These are phyloP conservation scores for Trametes cinnabarina DNA, from an alignment of 768 basidiomycete species.

Conservation along the genomic window DNA sequence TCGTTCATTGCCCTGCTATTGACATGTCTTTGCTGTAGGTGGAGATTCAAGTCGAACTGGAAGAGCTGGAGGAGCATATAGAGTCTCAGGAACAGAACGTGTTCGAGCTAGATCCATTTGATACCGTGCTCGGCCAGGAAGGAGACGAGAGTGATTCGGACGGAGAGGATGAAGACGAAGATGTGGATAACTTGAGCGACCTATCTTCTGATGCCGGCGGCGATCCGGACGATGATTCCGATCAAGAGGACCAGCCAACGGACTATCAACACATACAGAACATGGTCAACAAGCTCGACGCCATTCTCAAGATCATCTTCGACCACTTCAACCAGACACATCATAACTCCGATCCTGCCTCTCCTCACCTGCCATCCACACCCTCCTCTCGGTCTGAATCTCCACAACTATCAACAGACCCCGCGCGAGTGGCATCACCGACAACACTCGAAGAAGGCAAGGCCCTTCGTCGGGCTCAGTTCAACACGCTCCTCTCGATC, in stretches of 20 bases:
- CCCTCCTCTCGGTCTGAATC: conserved; percentile 30
- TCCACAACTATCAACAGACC: conserved; percentile 15
- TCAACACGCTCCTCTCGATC: conserved; percentile 85
- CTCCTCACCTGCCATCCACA: conserved; percentile 24
- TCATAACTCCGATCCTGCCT: conserved; percentile 26
- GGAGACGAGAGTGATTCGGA: conserved; percentile 56
- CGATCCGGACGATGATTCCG: conserved; percentile 42
- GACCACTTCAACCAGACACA: conserved; percentile 70
- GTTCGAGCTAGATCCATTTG: conserved; percentile 84
- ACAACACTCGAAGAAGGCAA: conserved; percentile 34
- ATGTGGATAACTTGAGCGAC: conserved; percentile 58
- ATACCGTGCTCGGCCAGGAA: conserved; percentile 78
- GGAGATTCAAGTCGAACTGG: conserved; percentile 94
- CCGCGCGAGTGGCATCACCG: conserved; percentile 26
- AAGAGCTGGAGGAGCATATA: conserved; percentile 79
- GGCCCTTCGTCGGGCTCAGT: conserved; percentile 56
- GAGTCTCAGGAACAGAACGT: conserved; percentile 48
- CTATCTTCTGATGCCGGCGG: conserved; percentile 69
- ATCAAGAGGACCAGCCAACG: conserved; percentile 42
- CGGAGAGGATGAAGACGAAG: conserved; percentile 45
- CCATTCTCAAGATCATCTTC: conserved; percentile 80
- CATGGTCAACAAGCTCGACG: conserved; percentile 91
- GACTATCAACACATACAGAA: conserved; percentile 71
- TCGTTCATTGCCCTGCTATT: neutral
- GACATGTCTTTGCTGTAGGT: conserved; percentile 43